These are phyloP conservation scores for Debaryomycetaceae sp. DNA, from an alignment of 1,139 yeast genomes.

Conservation along the genomic window DNA sequence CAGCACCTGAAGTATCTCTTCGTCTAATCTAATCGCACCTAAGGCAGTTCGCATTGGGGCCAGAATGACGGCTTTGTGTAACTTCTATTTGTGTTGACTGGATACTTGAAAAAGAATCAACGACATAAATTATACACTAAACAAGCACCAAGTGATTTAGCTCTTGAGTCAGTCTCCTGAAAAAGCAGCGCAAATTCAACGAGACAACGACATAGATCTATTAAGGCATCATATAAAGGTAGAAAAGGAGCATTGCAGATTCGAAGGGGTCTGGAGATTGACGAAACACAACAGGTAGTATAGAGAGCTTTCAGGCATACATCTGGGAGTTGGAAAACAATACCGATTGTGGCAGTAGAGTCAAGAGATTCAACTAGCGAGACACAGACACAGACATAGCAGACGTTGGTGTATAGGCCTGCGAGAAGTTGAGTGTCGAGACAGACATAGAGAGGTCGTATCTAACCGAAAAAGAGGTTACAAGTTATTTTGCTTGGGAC, in stretches of 20 bases:
- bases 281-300: neutral
- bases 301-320: neutral
- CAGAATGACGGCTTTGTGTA: neutral
- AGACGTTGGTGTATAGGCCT: neutral
- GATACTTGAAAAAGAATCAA: conserved; percentile 3
- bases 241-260: neutral
- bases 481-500: no score
- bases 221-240: neutral
- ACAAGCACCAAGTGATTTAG: neutral
- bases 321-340: neutral
- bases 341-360: neutral
- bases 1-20: no score
- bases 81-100: conserved; percentile 5
- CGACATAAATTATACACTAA: neutral
- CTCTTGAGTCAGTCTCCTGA: neutral
- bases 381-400: neutral
- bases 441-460: no score
- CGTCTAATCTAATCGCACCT: neutral
- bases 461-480: no score
- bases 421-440: no score
- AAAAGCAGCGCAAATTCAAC: no score
- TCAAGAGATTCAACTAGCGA: neutral
- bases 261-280: neutral
- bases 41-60: neutral
- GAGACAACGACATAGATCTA: no score